Evolutionary conservation across 2,329 filamentous ascomycete genomes (phyloP).

Genomic region (Nannizziopsis barbatae): DNA sequence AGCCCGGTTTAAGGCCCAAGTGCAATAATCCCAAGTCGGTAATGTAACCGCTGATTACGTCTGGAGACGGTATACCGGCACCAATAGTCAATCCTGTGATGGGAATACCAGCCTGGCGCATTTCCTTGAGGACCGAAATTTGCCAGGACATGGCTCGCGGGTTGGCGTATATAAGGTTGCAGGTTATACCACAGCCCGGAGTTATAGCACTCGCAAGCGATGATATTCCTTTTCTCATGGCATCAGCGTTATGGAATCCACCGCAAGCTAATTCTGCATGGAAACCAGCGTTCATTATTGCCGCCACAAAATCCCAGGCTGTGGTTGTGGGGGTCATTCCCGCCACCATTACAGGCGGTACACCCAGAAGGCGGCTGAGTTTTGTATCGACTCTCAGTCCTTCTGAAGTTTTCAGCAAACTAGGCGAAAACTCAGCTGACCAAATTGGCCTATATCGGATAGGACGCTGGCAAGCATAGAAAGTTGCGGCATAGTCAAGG

Average conservation of each 20-base stretch:
- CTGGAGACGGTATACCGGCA: slow-evolving; percentile 84
- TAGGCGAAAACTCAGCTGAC: slow-evolving; percentile 94
- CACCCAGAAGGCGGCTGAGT: slow-evolving; percentile 75
- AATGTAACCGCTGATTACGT: slow-evolving; percentile 87
- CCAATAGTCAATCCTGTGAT: slow-evolving; percentile 89
- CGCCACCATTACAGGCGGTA: slow-evolving; percentile 79
- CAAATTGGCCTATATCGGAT: slow-evolving; percentile 92
- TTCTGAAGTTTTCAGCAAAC: slow-evolving; percentile 73
- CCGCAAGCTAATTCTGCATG: slow-evolving; percentile 83
- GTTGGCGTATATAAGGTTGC: slow-evolving; percentile 87
- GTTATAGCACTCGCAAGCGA: slow-evolving; percentile 80
- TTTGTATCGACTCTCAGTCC: slow-evolving; percentile 92
- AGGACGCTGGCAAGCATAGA: slow-evolving; percentile 92
- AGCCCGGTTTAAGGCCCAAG: slow-evolving; percentile 88
- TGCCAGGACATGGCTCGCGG: slow-evolving; percentile 87
- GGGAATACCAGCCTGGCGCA: slow-evolving; percentile 73
- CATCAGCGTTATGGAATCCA: slow-evolving; percentile 73
- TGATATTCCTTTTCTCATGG: slow-evolving; percentile 67
- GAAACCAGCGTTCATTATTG: slow-evolving; percentile 87
- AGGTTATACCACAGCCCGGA: slow-evolving; percentile 71
- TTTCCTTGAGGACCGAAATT: slow-evolving; percentile 67
- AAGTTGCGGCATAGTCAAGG: slow-evolving; percentile 92
- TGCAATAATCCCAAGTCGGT: slow-evolving; percentile 84
- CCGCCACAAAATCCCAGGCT: slow-evolving; percentile 80
- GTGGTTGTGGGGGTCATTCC: slow-evolving; percentile 90